Evolutionary conservation across 2,329 filamentous ascomycete genomes (phyloP).

Genomic region (Botryotinia calthae): DNA sequence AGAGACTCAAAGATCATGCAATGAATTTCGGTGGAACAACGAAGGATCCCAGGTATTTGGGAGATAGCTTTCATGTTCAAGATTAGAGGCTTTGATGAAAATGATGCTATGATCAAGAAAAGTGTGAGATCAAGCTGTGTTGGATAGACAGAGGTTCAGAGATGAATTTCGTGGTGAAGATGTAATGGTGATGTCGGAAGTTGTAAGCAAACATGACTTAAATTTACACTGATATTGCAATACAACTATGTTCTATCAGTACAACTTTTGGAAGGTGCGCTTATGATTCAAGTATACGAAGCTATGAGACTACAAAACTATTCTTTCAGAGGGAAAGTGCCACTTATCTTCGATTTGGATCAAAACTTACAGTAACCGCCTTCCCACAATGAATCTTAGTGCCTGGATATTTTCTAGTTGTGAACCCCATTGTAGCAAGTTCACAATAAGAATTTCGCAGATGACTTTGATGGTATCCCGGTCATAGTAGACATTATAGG

Average conservation of each 20-base stretch:
- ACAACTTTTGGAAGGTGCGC: background rate
- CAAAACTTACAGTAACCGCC: background rate
- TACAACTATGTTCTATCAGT: fast-evolving
- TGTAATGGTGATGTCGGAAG: background rate
- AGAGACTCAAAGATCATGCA: background rate
- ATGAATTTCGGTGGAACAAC: background rate
- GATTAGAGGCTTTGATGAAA: background rate
- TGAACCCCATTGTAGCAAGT: fast-evolving
- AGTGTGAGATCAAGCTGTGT: background rate
- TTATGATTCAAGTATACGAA: background rate
- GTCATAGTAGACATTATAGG: background rate
- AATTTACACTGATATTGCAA: background rate
- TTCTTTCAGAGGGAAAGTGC: background rate
- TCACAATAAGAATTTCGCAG: background rate
- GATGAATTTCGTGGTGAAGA: background rate
- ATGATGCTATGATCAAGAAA: background rate
- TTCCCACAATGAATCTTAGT: background rate
- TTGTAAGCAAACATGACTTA: background rate
- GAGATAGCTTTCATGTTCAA: background rate
- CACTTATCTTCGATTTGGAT: background rate
- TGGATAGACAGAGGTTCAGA: fast-evolving
- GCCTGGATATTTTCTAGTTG: background rate
- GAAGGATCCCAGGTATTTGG: background rate
- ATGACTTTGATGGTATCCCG: background rate
- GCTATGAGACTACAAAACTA: background rate